A percentile compares a stretch with the other conserved stretches of the same genome.
Evolutionary conservation across 1,284 basidiomycete species (phyloP).

Genomic region (Apiotrichum domesticum): DNA sequence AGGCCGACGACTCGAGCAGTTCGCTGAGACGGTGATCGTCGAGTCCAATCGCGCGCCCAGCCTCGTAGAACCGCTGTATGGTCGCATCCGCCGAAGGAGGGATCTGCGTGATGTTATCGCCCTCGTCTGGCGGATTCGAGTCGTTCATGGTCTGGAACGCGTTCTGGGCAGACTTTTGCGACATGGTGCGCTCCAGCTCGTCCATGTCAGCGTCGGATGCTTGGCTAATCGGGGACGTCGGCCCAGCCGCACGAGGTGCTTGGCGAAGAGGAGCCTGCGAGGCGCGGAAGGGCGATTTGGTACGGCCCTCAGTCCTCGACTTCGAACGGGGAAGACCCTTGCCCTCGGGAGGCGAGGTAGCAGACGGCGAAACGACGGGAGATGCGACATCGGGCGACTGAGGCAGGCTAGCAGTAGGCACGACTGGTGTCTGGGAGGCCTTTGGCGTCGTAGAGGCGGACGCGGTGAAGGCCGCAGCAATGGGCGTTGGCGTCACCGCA

Average conservation of each 20-base stretch:
- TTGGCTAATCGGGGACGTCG: neutral
- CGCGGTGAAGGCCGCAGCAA: neutral
- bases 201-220: neutral
- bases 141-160: neutral
- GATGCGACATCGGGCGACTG: too few relatives aligned
- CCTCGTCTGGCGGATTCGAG: neutral
- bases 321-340: too few relatives aligned
- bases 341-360: too few relatives aligned
- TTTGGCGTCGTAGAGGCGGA: neutral
- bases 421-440: neutral
- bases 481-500: neutral
- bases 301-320: too few relatives aligned
- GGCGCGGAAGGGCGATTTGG: too few relatives aligned
- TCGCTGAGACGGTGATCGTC: slow-evolving; percentile 31
- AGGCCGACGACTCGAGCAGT: slow-evolving; percentile 25
- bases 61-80: slow-evolving; percentile 30
- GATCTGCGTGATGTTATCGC: neutral
- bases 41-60: slow-evolving; percentile 35
- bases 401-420: too few relatives aligned
- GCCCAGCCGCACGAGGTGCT: neutral
- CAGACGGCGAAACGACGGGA: too few relatives aligned
- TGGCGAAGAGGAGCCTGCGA: neutral
- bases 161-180: neutral
- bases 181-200: neutral
- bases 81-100: slow-evolving; percentile 1